Evolutionary conservation across 345 rosid genomes (phyloP), one percentile per base, ranked within the genome.

Genomic region (Excoecaria agallocha): DNA sequence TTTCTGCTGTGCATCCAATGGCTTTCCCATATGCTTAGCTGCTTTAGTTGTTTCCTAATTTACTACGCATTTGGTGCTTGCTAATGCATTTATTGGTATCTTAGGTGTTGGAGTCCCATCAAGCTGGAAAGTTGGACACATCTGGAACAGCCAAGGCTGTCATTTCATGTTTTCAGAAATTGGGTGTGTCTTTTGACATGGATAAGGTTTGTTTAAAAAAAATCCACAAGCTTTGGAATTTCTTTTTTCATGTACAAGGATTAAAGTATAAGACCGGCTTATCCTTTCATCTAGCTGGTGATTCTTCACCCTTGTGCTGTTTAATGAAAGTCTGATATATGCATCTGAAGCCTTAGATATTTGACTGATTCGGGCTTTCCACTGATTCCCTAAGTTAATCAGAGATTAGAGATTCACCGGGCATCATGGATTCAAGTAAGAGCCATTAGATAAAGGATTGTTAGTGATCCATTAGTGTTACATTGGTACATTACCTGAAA

Each of bases 91-190:
- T n/a, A 2, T 70, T 62, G 46, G 22, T 69, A 70, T 50, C 78
- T 49, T 54, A 95, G 99, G 99, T 93, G 77, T 81, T 91, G 97
- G 98, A 95, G 80, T 95, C 99, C 73, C 99, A 95, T 82, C 97
- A 95, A 84, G 79, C 98, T 72, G 75, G 92, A 58, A 95, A 95
- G 84, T 54, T 90, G 87, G 99, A 95, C 84, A 86, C 89, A 19
- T 95, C 98, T 4, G 98, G 98, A 72, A 93, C 99, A 56, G 98
- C 99, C 48, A 93, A 93, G 88, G 98, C 97, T 69, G 96, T 93
- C 19, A 89, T 95, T 65, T 87, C 98, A 74, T 93, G 97, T 87
- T 95, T 95, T 81, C 86, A 90, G 82, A 91, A 91, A 78, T 81
- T 91, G 79, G 99, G 99, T 51, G 99, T 91, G 41, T 80, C 92